Percentiles rank a stretch among this genome's conserved stretches.
phyloP scores from a whole-genome alignment of 2,329 filamentous ascomycete genomes.

The Arthrobotrys musiformis region DNA sequence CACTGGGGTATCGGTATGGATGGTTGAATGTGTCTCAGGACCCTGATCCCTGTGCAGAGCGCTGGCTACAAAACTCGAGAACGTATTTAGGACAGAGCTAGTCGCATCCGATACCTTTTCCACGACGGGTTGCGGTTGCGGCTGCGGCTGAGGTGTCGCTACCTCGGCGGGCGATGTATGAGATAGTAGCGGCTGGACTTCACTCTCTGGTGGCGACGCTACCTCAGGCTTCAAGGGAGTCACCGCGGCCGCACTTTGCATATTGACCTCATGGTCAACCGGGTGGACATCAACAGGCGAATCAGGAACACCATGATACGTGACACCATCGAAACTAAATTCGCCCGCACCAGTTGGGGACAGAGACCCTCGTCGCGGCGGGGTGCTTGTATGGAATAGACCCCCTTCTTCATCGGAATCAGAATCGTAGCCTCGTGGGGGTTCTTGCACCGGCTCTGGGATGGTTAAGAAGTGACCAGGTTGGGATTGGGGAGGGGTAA shows the following conservation, averaged over 20 bases:
- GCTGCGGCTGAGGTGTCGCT: constrained; percentile 20
- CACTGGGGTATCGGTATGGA: constrained; percentile 15
- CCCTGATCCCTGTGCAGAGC: constrained; percentile 33
- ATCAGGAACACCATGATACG: constrained; percentile 4
- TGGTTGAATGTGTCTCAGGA: constrained; percentile 17
- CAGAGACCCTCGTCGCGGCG: constrained; percentile 40
- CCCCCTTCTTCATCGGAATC: constrained; percentile 34
- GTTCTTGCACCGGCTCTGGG: constrained; percentile 36
- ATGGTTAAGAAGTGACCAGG: constrained; percentile 39
- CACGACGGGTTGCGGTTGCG: constrained; percentile 23
- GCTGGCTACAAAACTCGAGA: constrained; percentile 32
- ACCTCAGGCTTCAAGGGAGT: not conserved
- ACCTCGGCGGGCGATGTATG: constrained; percentile 22
- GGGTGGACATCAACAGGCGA: constrained; percentile 15
- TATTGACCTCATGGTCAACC: not conserved
- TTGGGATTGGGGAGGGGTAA: constrained; percentile 34
- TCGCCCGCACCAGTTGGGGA: constrained; percentile 32
- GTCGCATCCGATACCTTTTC: constrained; percentile 34
- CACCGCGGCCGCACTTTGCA: not conserved
- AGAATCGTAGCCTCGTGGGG: constrained; percentile 27
- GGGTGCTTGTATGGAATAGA: constrained; percentile 49
- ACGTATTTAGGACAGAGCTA: constrained; percentile 25
- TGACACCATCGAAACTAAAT: constrained; percentile 21
- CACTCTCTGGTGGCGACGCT: constrained; percentile 31
- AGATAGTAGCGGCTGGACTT: not conserved